phyloP scores from a whole-genome alignment of 176 grass and related monocot species.

The Rhynchospora pubera region DNA sequence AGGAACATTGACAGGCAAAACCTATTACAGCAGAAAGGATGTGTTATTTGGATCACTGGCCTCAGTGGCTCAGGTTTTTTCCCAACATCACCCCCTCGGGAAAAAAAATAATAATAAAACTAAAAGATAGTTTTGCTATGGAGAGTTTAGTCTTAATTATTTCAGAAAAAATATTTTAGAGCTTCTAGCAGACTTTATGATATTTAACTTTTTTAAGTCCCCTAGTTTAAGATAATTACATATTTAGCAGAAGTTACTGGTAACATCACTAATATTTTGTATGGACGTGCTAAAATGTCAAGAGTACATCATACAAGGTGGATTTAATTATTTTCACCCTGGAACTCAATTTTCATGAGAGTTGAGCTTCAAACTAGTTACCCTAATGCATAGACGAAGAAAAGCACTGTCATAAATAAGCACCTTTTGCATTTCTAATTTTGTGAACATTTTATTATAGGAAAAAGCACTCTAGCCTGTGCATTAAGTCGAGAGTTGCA shows the following conservation, averaged over 20 bases:
- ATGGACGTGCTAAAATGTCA: background rate
- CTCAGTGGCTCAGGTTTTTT: conserved; percentile 75
- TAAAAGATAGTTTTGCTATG: background rate
- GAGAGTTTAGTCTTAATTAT: conserved; percentile 7
- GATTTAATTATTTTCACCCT: background rate
- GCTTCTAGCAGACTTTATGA: background rate
- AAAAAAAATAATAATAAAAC: background rate
- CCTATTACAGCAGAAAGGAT: conserved; percentile 71
- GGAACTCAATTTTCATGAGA: background rate
- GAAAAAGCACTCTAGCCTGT: conserved; percentile 87
- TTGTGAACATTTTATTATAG: conserved; percentile 27
- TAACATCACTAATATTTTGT: background rate
- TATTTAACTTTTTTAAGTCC: background rate
- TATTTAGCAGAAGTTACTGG: background rate
- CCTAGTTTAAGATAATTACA: background rate
- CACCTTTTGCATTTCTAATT: background rate
- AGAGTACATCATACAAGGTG: background rate
- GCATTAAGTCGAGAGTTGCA: conserved; percentile 65
- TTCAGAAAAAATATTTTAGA: background rate
- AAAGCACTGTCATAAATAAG: background rate
- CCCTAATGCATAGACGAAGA: background rate
- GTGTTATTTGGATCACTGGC: conserved; percentile 90
- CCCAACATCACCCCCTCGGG: background rate
- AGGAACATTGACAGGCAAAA: conserved; percentile 37
- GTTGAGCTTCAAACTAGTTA: background rate